A percentile compares a stretch with the other conserved stretches of the same genome.
phyloP scores from a whole-genome alignment of 805 yeast genomes.

The Sugiyamaella smithiae region DNA sequence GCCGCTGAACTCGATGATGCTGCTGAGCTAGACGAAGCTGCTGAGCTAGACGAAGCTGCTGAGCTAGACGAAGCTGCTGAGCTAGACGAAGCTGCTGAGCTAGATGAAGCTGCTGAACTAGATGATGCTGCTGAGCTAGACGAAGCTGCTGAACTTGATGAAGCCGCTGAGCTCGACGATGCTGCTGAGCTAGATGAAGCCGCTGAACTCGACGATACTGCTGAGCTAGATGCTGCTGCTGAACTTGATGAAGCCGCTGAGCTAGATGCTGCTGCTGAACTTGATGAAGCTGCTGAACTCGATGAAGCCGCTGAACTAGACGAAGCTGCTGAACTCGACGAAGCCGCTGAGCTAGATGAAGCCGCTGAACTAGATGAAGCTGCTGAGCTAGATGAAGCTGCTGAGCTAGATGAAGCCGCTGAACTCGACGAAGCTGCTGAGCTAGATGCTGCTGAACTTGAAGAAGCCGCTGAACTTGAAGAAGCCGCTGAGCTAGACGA shows the following conservation, averaged over 20 bases:
- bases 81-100: too few species aligned
- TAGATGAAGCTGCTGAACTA: not conserved
- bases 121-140: not conserved
- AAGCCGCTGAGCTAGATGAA: not conserved
- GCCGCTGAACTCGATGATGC: too few species aligned
- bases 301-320: not conserved
- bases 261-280: not conserved
- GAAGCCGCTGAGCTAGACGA: not conserved
- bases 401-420: not conserved
- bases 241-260: not conserved
- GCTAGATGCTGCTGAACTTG: not conserved
- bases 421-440: not conserved
- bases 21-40: too few species aligned
- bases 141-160: not conserved
- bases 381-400: not conserved
- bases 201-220: not conserved
- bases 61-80: too few species aligned
- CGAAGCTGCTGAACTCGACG: not conserved
- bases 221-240: not conserved
- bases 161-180: too few species aligned
- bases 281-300: not conserved
- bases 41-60: too few species aligned
- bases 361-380: not conserved
- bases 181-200: not conserved
- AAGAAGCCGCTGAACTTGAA: not conserved